These are phyloP conservation scores for Pythium volutum DNA, from an alignment of 352 stramenopile genomes.

Conservation along the genomic window DNA sequence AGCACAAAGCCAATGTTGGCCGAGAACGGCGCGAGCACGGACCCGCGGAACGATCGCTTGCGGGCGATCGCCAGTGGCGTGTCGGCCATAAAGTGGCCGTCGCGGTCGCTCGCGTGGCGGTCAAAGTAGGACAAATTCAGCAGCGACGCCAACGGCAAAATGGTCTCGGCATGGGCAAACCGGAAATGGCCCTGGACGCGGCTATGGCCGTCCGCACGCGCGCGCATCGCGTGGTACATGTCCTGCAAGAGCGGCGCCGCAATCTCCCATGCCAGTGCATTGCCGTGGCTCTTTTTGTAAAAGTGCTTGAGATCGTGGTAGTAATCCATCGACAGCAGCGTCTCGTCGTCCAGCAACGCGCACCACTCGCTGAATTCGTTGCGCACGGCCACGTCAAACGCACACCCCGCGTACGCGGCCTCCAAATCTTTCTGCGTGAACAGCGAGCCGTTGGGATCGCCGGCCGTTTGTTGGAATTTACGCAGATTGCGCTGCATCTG, in stretches of 20 bases:
- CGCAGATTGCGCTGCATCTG: slow-evolving; percentile 54
- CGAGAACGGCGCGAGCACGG: slow-evolving; percentile 60
- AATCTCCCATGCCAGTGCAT: slow-evolving; percentile 71
- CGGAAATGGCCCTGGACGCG: slow-evolving; percentile 64
- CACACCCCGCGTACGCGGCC: slow-evolving; percentile 72
- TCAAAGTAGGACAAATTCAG: slow-evolving; percentile 77
- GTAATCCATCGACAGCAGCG: slow-evolving; percentile 81
- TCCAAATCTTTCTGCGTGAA: slow-evolving; percentile 67
- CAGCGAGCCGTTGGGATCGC: slow-evolving; percentile 13
- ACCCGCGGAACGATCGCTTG: slow-evolving; percentile 55
- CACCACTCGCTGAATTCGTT: slow-evolving; percentile 60
- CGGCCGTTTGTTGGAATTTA: slow-evolving; percentile 37
- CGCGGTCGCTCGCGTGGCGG: slow-evolving; percentile 42
- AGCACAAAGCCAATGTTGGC: slow-evolving; percentile 84
- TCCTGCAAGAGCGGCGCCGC: slow-evolving; percentile 66
- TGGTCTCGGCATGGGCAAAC: slow-evolving; percentile 85
- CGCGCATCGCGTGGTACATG: slow-evolving; percentile 55
- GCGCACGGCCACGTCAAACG: slow-evolving; percentile 71
- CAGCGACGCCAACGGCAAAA: slow-evolving; percentile 68
- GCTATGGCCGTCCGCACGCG: slow-evolving; percentile 32
- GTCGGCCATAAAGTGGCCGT: slow-evolving; percentile 57
- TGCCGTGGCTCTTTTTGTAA: slow-evolving; percentile 80
- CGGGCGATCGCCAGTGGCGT: slow-evolving; percentile 50
- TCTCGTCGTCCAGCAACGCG: slow-evolving; percentile 53
- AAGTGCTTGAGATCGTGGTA: slow-evolving; percentile 87